Base-by-base conservation (phyloP, 345 rosid species). In the Anacardium occidentale region DNA sequence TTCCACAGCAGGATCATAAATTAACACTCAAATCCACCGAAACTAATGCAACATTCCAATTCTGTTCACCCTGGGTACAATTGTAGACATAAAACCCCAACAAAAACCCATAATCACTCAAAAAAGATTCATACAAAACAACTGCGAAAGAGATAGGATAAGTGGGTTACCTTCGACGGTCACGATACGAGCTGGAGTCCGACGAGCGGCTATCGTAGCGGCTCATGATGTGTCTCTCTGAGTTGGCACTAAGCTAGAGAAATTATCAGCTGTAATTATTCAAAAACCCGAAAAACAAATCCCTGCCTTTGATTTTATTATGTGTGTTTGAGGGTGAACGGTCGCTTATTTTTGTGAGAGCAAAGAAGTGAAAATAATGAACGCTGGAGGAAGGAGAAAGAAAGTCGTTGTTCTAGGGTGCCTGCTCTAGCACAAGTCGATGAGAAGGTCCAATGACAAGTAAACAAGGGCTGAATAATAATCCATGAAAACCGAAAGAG, bases 131-230 rank as follows among this genome's bases (percentile, higher is more conserved):
- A 60, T 60, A 20, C 10, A 21, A 21, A 11, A 57, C 64, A 6
- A 15, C 3, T 0, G 42, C 54, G 15, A 65, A 65, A 21, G 26
- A 40, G 8, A 20, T 8, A 32, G 26, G 45, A 18, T 15, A n/a
- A 37, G 44, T 24, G 20, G 20, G 25, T 70, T 82, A 96, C 99
- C 97, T 91, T 74, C 85, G 82, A 74, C 98, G 89, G 84, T 90
- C 97, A 73, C 97, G 98, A 78, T 96, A 96, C 5, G 99, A 93
- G 22, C 87, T 62, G 68, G 97, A 91, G 83, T 96, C 98, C 52
- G 92, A 85, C 64, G 98, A 72, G 40, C 98, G 99, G 80, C 94
- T 84, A 81, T 96, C 99, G 83, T 93, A 84, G 66, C 99, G 95
- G 85, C 98, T 93, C 98, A 96, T 95, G 74, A 65, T 72, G 42